Evolutionary conservation across 495 filamentous ascomycete genomes (phyloP).

Genomic region (Penicillium psychrofluorescens): DNA sequence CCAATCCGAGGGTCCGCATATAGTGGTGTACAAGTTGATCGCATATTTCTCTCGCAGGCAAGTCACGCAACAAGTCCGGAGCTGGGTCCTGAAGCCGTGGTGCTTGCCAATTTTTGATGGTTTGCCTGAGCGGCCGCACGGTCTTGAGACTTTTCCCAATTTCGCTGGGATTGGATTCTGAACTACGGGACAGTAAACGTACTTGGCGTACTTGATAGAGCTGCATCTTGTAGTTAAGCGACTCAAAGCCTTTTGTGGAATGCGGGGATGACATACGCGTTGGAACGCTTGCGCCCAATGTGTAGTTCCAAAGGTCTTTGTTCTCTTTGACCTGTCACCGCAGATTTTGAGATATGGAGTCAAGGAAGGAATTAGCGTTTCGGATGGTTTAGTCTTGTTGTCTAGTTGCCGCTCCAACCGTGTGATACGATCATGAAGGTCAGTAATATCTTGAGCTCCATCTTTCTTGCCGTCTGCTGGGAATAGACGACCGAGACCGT

Average conservation of each 20-base stretch:
- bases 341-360: constrained; percentile 8
- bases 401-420: too few species aligned
- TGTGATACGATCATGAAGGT: too few species aligned
- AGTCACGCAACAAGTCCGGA: constrained; percentile 6
- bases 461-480: too few species aligned
- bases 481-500: too few species aligned
- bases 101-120: constrained; percentile 11
- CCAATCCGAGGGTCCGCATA: constrained; percentile 31
- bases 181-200: constrained; percentile 4
- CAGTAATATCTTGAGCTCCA: too few species aligned
- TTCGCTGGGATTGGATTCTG: constrained; percentile 7
- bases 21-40: constrained; percentile 24
- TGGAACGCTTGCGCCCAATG: constrained; percentile 30
- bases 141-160: constrained; percentile 24
- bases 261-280: constrained; percentile 22
- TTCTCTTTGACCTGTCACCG: constrained; percentile 12
- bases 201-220: constrained; percentile 10
- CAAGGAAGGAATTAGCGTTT: constrained; percentile 9
- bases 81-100: constrained; percentile 9
- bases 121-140: constrained; percentile 10
- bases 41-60: constrained; percentile 11
- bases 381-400: not conserved
- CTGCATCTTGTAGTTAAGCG: constrained; percentile 1
- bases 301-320: constrained; percentile 35
- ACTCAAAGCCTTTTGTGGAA: not conserved